These are phyloP conservation scores for Yueomyces sp. DNA, from an alignment of 805 yeast species.

Conservation along the genomic window DNA sequence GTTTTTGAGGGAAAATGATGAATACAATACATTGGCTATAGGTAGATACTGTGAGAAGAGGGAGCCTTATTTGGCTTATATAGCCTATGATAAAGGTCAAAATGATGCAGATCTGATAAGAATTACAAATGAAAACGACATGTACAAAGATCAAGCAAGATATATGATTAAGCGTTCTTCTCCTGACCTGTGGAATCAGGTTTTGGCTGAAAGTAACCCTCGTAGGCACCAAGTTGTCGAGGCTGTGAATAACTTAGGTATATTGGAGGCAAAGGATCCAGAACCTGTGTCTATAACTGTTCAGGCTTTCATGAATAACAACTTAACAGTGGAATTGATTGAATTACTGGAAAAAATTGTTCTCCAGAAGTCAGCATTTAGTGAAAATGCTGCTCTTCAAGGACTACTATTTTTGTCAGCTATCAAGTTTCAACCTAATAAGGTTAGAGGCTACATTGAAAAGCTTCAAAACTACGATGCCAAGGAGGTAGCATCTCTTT, in stretches of 20 bases:
- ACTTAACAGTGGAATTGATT: slow-evolving; percentile 81
- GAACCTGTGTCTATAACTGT: slow-evolving; percentile 90
- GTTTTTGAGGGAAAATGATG: slow-evolving; percentile 80
- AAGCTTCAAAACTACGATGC: slow-evolving; percentile 86
- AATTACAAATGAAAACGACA: slow-evolving; percentile 91
- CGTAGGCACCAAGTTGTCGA: slow-evolving; percentile 89
- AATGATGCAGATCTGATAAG: slow-evolving; percentile 81
- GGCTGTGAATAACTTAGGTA: slow-evolving; percentile 90
- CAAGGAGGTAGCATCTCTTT: slow-evolving; percentile 82
- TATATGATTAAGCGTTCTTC: slow-evolving; percentile 85
- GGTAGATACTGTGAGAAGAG: slow-evolving; percentile 98
- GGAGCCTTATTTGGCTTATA: slow-evolving; percentile 95
- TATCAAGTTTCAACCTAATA: slow-evolving; percentile 82
- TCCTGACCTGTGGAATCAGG: slow-evolving; percentile 65
- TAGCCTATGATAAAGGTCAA: slow-evolving; percentile 90
- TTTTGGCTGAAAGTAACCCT: slow-evolving; percentile 57
- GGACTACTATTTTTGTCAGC: slow-evolving; percentile 89
- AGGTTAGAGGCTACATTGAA: slow-evolving; percentile 74
- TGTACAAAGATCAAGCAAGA: slow-evolving; percentile 99
- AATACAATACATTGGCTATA: slow-evolving; percentile 82
- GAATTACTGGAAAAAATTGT: slow-evolving; percentile 93
- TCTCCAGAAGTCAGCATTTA: slow-evolving; percentile 93
- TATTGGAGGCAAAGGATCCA: slow-evolving; percentile 86
- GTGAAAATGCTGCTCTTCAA: slow-evolving; percentile 88
- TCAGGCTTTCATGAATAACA: slow-evolving; percentile 91